Percentiles rank a stretch among this genome's conserved stretches.
phyloP scores from a whole-genome alignment of 805 yeast species.

The Saturnispora kantuleensis region DNA sequence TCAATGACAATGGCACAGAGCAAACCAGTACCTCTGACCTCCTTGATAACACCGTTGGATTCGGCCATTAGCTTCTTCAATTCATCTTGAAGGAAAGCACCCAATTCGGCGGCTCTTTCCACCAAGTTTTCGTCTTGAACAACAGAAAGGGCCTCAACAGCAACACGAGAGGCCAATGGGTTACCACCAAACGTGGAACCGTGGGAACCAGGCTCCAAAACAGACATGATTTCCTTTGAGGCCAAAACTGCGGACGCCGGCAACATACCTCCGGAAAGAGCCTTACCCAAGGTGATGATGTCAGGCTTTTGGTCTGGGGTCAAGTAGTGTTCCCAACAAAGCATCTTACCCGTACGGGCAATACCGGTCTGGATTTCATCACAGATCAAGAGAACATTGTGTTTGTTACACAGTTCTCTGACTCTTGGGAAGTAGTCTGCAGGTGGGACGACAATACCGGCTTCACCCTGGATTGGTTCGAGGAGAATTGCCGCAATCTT shows the following conservation, averaged over 20 bases:
- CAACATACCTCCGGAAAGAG: constrained; percentile 87
- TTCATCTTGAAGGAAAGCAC: constrained; percentile 56
- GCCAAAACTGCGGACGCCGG: constrained; percentile 91
- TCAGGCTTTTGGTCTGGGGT: constrained; percentile 74
- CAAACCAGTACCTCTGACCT: constrained; percentile 78
- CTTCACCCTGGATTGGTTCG: constrained; percentile 98
- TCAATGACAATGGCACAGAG: constrained; percentile 89
- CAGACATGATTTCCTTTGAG: constrained; percentile 80
- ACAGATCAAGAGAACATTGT: constrained; percentile 83
- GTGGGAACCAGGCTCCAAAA: constrained; percentile 90
- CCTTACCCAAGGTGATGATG: constrained; percentile 83
- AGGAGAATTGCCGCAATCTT: constrained; percentile 82
- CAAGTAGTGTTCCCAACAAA: constrained; percentile 71
- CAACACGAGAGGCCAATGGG: constrained; percentile 87
- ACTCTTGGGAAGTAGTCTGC: constrained; percentile 67
- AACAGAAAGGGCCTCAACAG: constrained; percentile 87
- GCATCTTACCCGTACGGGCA: constrained; percentile 92
- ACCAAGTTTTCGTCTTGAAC: constrained; percentile 80
- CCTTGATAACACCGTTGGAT: constrained; percentile 44
- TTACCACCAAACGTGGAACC: constrained; percentile 98
- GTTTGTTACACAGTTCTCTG: constrained; percentile 61
- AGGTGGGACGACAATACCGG: constrained; percentile 95
- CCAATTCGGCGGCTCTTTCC: constrained; percentile 65
- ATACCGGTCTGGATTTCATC: constrained; percentile 98
- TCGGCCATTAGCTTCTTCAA: constrained; percentile 32